phyloP scores from a whole-genome alignment of 2,329 filamentous ascomycete genomes.

The Incumbomyces delicatus region DNA sequence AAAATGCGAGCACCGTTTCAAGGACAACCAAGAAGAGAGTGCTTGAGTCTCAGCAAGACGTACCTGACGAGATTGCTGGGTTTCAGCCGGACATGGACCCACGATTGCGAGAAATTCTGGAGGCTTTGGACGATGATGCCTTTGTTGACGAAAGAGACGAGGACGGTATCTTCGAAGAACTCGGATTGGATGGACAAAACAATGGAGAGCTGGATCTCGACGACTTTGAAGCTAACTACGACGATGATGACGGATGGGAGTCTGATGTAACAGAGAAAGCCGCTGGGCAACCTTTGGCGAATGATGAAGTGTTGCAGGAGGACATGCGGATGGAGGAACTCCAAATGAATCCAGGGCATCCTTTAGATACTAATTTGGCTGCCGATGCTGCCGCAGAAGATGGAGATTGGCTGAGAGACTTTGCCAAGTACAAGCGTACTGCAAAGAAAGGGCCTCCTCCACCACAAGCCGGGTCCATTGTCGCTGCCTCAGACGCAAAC shows the following conservation, averaged over 20 bases:
- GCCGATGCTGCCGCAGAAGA: slow-evolving; percentile 44
- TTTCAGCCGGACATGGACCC: slow-evolving; percentile 99
- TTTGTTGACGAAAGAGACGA: slow-evolving; percentile 73
- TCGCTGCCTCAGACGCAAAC: slow-evolving; percentile 31
- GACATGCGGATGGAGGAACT: background rate
- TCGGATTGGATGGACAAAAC: slow-evolving; percentile 55
- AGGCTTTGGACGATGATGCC: slow-evolving; percentile 89
- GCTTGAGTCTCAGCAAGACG: slow-evolving; percentile 86
- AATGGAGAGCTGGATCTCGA: slow-evolving; percentile 59
- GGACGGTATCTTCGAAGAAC: slow-evolving; percentile 71
- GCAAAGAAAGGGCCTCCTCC: slow-evolving; percentile 30
- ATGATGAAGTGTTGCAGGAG: slow-evolving; percentile 5
- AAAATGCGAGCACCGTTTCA: slow-evolving; percentile 53
- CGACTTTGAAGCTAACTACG: slow-evolving; percentile 62
- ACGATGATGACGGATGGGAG: slow-evolving; percentile 78
- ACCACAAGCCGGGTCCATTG: slow-evolving; percentile 27
- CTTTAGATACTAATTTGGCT: background rate
- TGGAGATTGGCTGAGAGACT: slow-evolving; percentile 83
- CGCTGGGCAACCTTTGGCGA: slow-evolving; percentile 25
- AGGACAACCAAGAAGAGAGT: slow-evolving; percentile 49
- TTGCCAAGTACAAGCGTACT: slow-evolving; percentile 88
- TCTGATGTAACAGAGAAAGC: slow-evolving; percentile 81
- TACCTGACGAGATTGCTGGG: slow-evolving; percentile 82
- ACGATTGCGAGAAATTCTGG: slow-evolving; percentile 75
- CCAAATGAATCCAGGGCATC: background rate